A percentile compares a stretch with the other conserved stretches of the same genome.
Conservation (phyloP, 2,329 filamentous ascomycete genomes). For the Neonectria neomacrospora region DNA sequence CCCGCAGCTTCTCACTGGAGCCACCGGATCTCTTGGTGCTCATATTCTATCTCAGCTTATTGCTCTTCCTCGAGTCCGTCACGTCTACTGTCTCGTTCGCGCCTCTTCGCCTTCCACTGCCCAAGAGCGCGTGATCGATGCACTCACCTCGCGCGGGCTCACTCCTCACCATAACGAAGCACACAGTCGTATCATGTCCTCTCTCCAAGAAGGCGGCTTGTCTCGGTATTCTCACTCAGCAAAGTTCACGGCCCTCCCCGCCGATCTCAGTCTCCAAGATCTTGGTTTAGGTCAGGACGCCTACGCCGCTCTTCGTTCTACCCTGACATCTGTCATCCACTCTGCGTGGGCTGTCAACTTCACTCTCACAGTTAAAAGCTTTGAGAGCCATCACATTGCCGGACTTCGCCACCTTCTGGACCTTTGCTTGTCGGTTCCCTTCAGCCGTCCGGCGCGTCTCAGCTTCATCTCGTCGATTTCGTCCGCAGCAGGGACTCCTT, state of each 20-base stretch:
- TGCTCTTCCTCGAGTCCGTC: constrained; percentile 63
- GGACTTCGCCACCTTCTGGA: constrained; percentile 59
- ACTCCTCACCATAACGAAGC: constrained; percentile 30
- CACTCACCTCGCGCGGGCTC: constrained; percentile 49
- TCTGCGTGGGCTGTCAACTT: constrained; percentile 67
- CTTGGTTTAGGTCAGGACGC: constrained; percentile 52
- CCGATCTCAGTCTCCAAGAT: constrained; percentile 53
- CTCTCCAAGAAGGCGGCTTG: constrained; percentile 48
- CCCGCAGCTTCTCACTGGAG: constrained; percentile 64
- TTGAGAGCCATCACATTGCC: constrained; percentile 58
- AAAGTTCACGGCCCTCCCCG: constrained; percentile 52
- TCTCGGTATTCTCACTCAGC: constrained; percentile 29
- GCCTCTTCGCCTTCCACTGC: constrained; percentile 51
- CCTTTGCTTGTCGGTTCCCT: constrained; percentile 50
- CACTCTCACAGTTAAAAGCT: constrained; percentile 59
- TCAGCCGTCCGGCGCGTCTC: constrained; percentile 50
- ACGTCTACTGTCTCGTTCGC: constrained; percentile 61
- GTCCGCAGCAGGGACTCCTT: constrained; percentile 52
- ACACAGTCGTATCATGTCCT: constrained; percentile 39
- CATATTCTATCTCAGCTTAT: constrained; percentile 68
- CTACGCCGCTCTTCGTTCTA: constrained; percentile 42
- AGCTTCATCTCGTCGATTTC: constrained; percentile 59
- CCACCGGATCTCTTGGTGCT: constrained; percentile 69
- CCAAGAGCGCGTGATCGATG: constrained; percentile 44
- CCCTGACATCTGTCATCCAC: constrained; percentile 59